Conservation (phyloP, 73 alveolate genomes). For the Symbiodinium pilosum region DNA sequence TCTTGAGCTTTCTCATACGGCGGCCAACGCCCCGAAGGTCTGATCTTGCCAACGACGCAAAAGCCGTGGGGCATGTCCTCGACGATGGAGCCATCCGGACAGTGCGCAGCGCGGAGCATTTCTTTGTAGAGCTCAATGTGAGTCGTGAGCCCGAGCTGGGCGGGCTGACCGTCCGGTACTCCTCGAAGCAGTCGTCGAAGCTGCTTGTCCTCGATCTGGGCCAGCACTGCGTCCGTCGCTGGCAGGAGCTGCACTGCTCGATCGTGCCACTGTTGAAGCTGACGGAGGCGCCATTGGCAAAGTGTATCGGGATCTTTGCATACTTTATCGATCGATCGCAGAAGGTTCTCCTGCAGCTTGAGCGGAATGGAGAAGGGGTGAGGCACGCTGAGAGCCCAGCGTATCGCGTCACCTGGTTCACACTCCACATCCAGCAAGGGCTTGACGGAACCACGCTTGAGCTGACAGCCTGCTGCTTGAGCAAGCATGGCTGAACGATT, state of each 20-base stretch:
- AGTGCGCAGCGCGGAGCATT: background rate
- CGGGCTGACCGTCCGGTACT: background rate
- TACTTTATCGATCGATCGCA: background rate
- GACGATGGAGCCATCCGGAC: background rate
- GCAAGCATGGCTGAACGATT: background rate
- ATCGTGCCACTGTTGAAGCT: background rate
- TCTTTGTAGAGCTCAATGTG: background rate
- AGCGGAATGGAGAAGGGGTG: background rate
- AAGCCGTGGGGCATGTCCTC: background rate
- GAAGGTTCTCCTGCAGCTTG: background rate
- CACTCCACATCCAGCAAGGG: background rate
- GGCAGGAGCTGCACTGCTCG: background rate
- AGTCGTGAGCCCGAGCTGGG: background rate
- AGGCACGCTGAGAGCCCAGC: background rate
- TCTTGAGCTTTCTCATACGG: background rate
- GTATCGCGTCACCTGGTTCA: background rate
- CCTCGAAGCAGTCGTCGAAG: background rate
- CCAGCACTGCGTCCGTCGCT: background rate
- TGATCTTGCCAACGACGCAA: conserved; percentile 21
- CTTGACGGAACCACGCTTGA: background rate
- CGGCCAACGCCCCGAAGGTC: conserved; percentile 17
- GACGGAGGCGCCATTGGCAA: background rate
- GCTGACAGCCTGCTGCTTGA: background rate
- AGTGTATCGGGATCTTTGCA: background rate
- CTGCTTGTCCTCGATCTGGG: background rate